Evolutionary conservation across 768 basidiomycete genomes (phyloP), one percentile per base, ranked within the genome.

Genomic region (Boletus pseudo-olivaceus): DNA sequence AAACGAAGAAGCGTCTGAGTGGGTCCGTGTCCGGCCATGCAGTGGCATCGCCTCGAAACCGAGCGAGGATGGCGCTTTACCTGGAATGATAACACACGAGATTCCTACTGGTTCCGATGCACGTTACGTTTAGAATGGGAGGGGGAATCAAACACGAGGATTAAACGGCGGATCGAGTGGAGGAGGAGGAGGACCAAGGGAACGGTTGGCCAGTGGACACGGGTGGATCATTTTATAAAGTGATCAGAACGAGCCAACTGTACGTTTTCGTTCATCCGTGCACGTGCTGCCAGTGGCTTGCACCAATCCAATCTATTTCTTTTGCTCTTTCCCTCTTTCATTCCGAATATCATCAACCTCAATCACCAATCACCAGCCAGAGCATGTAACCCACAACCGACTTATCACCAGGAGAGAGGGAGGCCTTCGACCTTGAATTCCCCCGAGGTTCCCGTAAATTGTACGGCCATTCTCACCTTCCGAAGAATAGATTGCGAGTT

Each of bases 201-300:
- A 23, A 47, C 9, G 33, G 7, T 34, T 23, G 33, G 26, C n/a
- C 34, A 5, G 34, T 12, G 47, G 34, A 37, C 47, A 57, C 51
- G 49, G 50, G 20, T 41, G 57, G 45, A 45, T 41, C 61, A 70
- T 66, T 64, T 68, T 70, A 70, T 61, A 63, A 58, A 53, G 51
- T 64, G 56, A 64, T 60, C 55, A 56, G 61, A 54, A 63, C 61
- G 44, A 58, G 63, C 56, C 55, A 67, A 57, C 59, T 54, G 50
- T 43, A 67, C 68, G n/a, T 54, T 61, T 67, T 67, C 49, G 62
- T 54, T 51, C 53, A 14, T 15, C 23, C 46, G 7, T 52, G 59
- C 64, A 68, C 67, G 67, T 70, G 68, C 49, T 47, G 17, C 10
- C n/a, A 8, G n/a, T n/a, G n/a, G n/a, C n/a, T n/a, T n/a, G n/a